A percentile compares a stretch with the other conserved stretches of the same genome.
phyloP scores from a whole-genome alignment of 345 rosid genomes.

The Lepidium sativum region DNA sequence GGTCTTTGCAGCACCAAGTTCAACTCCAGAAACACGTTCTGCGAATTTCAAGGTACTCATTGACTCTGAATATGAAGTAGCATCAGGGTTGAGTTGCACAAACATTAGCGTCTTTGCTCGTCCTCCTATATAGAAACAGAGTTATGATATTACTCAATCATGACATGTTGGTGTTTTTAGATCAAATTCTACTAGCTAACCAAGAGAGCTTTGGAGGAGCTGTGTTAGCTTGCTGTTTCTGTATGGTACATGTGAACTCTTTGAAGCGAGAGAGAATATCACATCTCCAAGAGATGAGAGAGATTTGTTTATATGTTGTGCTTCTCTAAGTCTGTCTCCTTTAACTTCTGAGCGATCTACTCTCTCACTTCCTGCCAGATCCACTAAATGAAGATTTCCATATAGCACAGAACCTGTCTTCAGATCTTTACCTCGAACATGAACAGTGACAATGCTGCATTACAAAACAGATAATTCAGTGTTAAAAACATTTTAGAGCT shows the following conservation, averaged over 20 bases:
- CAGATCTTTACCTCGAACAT: constrained; percentile 74
- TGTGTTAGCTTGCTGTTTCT: constrained; percentile 99
- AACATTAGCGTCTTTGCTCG: constrained; percentile 95
- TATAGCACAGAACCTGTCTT: constrained; percentile 40
- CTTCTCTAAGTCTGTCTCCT: constrained; percentile 84
- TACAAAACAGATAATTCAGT: neutral
- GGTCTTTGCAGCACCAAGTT: constrained; percentile 87
- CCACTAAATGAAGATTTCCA: constrained; percentile 89
- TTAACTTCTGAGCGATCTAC: constrained; percentile 89
- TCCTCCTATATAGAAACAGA: constrained; percentile 50
- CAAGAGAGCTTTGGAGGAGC: constrained; percentile 79
- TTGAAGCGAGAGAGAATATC: constrained; percentile 79
- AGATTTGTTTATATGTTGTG: constrained; percentile 96
- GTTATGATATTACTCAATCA: neutral
- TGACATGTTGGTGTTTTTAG: neutral
- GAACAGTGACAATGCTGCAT: constrained; percentile 72
- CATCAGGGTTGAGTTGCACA: constrained; percentile 94
- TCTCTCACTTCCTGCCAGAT: constrained; percentile 98
- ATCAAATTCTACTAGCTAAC: constrained; percentile 28
- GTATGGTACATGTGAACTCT: constrained; percentile 80
- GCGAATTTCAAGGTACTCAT: constrained; percentile 92
- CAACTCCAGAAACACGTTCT: constrained; percentile 91
- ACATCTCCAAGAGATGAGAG: constrained; percentile 95
- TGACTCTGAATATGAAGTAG: constrained; percentile 64
- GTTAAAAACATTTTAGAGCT: neutral